Base-by-base conservation (phyloP, 139 green algal genomes). In the Chlorokybus atmophyticus region DNA sequence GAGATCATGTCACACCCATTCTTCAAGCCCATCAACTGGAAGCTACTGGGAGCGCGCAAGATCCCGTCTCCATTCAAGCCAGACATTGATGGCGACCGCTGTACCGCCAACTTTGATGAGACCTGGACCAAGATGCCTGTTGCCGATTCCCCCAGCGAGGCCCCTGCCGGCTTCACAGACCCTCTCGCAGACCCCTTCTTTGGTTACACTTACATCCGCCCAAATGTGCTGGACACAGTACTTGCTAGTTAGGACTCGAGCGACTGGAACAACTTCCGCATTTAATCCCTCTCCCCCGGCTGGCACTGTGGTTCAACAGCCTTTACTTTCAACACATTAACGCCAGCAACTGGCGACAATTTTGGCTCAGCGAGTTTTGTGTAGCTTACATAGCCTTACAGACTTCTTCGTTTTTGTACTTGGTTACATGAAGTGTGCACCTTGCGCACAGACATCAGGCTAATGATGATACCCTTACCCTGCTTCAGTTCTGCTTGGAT, bases 11-110 rank as follows among this genome's bases (percentile, higher is more conserved):
- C 21, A 44, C 88, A 96, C 73, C 50, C 82, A 29, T 97, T 94
- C 73, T 97, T 97, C 79, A 79, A 59, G 25, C 19, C 32, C 14
- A 78, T 96, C 39, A 79, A 90, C 55, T 96, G 88, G 88, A 48
- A 69, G 29, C 76, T 76, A 67, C 75, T 96, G 47, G 83, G 86
- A 55, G 52, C 27, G 19, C 59, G 82, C 1, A 30, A 87, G 60
- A 48, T 96, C 0, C 52, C 66, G 29, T 83, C 79, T n/a, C 83
- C 81, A 28, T 97, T 96, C 77, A 79, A 75, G 52, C 89, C 89
- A 1, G 38, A 28, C 3, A 69, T 65, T 2, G 40, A 64, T 10
- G 53, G 51, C 21, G 23, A 67, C 32, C 28, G 71, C 23, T 81
- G 66, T 40, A 73, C 82, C 0, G 78, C 87, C 40, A 93, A 93